Conservation (phyloP, 768 basidiomycete genomes). For the Lepiota subincarnata region DNA sequence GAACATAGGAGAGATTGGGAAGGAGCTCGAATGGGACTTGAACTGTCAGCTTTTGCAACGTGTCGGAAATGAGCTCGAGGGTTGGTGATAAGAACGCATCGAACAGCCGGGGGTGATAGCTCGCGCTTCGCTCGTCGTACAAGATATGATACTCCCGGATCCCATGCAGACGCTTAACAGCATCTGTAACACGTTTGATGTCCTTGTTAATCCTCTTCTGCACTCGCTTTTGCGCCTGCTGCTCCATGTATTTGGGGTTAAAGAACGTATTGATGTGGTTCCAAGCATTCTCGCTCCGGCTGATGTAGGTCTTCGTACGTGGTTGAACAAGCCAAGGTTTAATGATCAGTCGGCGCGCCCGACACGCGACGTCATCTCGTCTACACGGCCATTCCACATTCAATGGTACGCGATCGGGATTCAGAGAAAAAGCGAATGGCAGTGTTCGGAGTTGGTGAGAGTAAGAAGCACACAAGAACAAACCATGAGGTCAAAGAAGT, state of each 20-base stretch:
- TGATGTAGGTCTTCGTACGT: constrained; percentile 26
- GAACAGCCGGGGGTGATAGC: constrained; percentile 34
- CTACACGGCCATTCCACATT: not conserved
- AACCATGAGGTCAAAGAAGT: not conserved
- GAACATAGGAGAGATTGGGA: constrained; percentile 26
- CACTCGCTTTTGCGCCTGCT: constrained; percentile 27
- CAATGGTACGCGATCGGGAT: no score
- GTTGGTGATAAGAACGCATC: constrained; percentile 32
- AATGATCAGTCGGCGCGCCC: constrained; percentile 17
- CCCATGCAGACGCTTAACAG: constrained; percentile 27
- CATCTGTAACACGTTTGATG: constrained; percentile 26
- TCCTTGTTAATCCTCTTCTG: constrained; percentile 35
- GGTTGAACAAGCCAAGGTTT: constrained; percentile 39
- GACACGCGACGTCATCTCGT: not conserved
- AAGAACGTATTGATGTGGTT: constrained; percentile 23
- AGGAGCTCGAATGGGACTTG: constrained; percentile 37
- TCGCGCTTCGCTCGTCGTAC: constrained; percentile 31
- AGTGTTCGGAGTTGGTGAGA: no score
- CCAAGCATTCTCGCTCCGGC: constrained; percentile 25
- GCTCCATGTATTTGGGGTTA: constrained; percentile 27
- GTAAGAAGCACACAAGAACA: no score
- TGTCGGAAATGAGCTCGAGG: constrained; percentile 27
- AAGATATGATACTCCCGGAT: constrained; percentile 34
- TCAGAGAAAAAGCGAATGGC: not conserved
- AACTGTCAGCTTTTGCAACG: constrained; percentile 30